Base-by-base conservation (phyloP, 805 yeast genomes). In the Saccharomycopsis sp. region DNA sequence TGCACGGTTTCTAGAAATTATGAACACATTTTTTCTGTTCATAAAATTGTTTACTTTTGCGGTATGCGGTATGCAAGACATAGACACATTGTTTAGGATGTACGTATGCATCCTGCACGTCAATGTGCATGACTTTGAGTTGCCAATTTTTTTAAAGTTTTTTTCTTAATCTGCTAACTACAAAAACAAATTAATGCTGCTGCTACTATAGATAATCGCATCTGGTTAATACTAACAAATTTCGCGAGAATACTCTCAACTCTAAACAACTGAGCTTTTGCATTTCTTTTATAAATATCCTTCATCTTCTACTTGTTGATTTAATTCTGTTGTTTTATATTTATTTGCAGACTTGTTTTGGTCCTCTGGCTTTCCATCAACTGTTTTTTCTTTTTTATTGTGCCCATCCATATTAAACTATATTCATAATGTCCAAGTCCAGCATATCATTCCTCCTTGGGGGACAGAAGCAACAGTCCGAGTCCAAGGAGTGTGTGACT, bases 371-470 rank as follows among this genome's bases (percentile, higher is more conserved):
- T 12, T 7, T 7, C 38, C 38, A 12, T 29, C 38, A 29, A 7
- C 38, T 29, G 38, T 29, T 29, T 29, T 29, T 12, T 29, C 12
- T 29, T 29, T 29, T 29, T 29, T 29, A 29, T 29, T 12, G 9
- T 29, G 38, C 12, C 9, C 12, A 29, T 29, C 38, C 38, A 29
- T 12, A 29, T 12, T 29, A 5, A 29, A 5, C 5, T 29, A 29
- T 7, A 5, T 29, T 29, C 38, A 29, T 29, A 34, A 59, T 59
- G 60, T 59, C 57, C 17, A 59, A 59, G 55, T 53, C 60, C 20
- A 56, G 56, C 29, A 50, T 59, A 9, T 54, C 59, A 2, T 56
- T 59, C 22, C 38, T 56, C 14, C 50, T 59, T 23, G 62, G 54
- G 20, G 24, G 47, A 38, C 25, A 53, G n/a, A 49, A 55, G 9